Conservation (phyloP, 495 filamentous ascomycete species). For the Penicillium paxilli region DNA sequence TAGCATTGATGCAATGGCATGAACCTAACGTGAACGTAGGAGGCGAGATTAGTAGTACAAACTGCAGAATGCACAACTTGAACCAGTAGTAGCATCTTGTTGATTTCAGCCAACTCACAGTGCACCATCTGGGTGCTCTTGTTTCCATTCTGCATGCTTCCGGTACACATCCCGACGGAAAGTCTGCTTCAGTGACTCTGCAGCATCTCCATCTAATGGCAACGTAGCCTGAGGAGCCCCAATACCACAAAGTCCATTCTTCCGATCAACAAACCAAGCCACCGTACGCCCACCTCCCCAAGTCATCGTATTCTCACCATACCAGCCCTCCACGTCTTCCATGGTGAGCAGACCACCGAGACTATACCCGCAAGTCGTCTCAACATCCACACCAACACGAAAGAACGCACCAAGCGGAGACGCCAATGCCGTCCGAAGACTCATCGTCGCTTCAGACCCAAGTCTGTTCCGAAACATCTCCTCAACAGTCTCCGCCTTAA, state of each 20-base stretch:
- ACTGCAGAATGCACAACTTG: no score
- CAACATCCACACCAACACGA: slow-evolving; percentile 24
- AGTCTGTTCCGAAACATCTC: slow-evolving; percentile 56
- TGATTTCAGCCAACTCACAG: not conserved
- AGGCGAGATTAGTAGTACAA: no score
- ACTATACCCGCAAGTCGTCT: slow-evolving; percentile 24
- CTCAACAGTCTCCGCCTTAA: slow-evolving; percentile 42
- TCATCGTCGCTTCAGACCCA: slow-evolving; percentile 17
- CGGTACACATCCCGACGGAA: slow-evolving; percentile 45
- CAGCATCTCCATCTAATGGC: slow-evolving; percentile 29
- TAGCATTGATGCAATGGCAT: no score
- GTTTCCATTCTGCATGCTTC: slow-evolving; percentile 25
- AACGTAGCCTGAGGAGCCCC: slow-evolving; percentile 38
- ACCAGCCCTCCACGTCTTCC: slow-evolving; percentile 37
- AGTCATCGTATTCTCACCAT: slow-evolving; percentile 38
- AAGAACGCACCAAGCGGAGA: slow-evolving; percentile 28
- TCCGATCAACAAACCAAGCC: slow-evolving; percentile 47
- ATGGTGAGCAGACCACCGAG: slow-evolving; percentile 29
- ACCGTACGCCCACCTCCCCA: slow-evolving; percentile 41
- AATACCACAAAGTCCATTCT: slow-evolving; percentile 45
- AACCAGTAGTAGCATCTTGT: no score
- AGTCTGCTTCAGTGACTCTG: slow-evolving; percentile 37
- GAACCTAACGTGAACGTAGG: no score
- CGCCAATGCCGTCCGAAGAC: slow-evolving; percentile 15
- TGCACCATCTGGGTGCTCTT: not conserved